A percentile compares a stretch with the other conserved stretches of the same genome.
phyloP scores from a whole-genome alignment of 2,329 filamentous ascomycete species.

The Colletotrichum echinochloae region DNA sequence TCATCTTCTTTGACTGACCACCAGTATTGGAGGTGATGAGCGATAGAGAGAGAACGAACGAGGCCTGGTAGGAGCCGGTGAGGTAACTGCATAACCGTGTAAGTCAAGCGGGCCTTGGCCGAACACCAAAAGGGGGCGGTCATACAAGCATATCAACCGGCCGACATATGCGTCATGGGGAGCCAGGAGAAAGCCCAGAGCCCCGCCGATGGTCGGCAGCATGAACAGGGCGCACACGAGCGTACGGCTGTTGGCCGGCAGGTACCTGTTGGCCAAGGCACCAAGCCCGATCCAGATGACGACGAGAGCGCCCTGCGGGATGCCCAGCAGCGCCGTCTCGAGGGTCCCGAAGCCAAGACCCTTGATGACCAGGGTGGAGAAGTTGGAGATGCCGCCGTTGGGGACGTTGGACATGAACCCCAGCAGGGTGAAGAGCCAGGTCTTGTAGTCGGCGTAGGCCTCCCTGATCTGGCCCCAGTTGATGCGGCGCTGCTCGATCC shows the following conservation, averaged over 20 bases:
- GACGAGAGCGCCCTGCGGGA: constrained; percentile 53
- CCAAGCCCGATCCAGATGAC: constrained; percentile 56
- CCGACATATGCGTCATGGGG: constrained; percentile 61
- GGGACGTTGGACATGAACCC: constrained; percentile 65
- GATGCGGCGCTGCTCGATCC: constrained; percentile 67
- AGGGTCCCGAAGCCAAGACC: constrained; percentile 64
- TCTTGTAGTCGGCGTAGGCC: constrained; percentile 68
- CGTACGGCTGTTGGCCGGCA: constrained; percentile 62
- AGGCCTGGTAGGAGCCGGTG: constrained; percentile 54
- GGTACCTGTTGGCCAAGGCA: constrained; percentile 52
- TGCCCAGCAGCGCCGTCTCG: constrained; percentile 53
- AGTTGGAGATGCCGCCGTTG: constrained; percentile 72
- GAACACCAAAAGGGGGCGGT: not conserved
- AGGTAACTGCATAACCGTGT: constrained; percentile 46
- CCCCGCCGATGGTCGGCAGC: constrained; percentile 68
- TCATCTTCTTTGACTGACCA: constrained; percentile 73
- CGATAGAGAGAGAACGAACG: constrained; percentile 55
- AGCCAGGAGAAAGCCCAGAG: constrained; percentile 68
- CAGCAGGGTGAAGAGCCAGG: constrained; percentile 68
- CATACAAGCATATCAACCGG: constrained; percentile 66
- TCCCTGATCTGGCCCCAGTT: constrained; percentile 68
- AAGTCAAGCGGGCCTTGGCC: too few relatives aligned
- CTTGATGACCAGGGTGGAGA: constrained; percentile 69
- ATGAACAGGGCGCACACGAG: constrained; percentile 67
- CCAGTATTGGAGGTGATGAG: constrained; percentile 63